A percentile compares a stretch with the other conserved stretches of the same genome.
These are phyloP conservation scores for Paxillus involutus DNA, from an alignment of 768 basidiomycete genomes.

Conservation along the genomic window DNA sequence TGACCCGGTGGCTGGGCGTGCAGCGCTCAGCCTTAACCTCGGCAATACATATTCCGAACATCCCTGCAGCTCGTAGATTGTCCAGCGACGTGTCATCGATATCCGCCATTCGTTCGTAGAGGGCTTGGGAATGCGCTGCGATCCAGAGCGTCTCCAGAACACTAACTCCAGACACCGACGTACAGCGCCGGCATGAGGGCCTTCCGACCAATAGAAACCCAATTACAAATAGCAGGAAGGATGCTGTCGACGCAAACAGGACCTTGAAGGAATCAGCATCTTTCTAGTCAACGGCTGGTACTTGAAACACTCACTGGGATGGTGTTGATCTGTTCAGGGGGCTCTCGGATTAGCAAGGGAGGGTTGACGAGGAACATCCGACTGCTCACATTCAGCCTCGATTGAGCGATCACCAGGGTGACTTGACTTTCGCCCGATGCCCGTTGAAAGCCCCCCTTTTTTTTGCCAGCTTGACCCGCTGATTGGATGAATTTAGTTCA, in stretches of 20 bases:
- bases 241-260: no score
- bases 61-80: no score
- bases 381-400: conserved; percentile 13
- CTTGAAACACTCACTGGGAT: conserved; percentile 7
- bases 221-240: no score
- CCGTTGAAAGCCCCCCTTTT: conserved; percentile 9
- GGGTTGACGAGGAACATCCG: neutral
- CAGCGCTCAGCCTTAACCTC: no score
- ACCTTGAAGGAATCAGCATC: no score
- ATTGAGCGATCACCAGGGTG: conserved; percentile 2
- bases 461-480: conserved; percentile 13
- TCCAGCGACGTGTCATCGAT: no score
- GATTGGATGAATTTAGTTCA: neutral
- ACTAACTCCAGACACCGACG: conserved; percentile 4
- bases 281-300: neutral
- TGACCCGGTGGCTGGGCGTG: no score
- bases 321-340: conserved; percentile 11
- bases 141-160: conserved; percentile 13
- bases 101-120: no score
- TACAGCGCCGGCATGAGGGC: neutral
- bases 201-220: no score
- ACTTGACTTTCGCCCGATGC: conserved; percentile 7
- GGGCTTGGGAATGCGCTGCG: no score
- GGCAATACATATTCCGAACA: no score
- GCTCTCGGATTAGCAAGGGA: neutral